These are phyloP conservation scores for Cardamine chenopodiifolia DNA, from an alignment of 345 rosid genomes.

Conservation along the genomic window DNA sequence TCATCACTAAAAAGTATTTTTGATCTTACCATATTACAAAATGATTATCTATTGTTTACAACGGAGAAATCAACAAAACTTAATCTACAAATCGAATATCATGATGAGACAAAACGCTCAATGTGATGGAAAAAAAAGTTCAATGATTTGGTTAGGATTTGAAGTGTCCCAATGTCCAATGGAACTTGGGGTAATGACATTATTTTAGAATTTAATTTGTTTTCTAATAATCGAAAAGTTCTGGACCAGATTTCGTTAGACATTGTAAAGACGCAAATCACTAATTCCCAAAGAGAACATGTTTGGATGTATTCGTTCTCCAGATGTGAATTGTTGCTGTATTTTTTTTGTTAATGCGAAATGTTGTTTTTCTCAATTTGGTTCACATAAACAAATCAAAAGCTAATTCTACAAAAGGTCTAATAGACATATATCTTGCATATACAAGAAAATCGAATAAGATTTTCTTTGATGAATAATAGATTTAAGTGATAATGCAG, in stretches of 20 bases:
- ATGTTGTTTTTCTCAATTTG: constrained; percentile 2
- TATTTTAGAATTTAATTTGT: background rate
- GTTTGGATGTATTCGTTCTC: constrained; percentile 25
- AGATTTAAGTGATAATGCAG: background rate
- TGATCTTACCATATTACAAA: background rate
- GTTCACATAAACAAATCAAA: constrained; percentile 21
- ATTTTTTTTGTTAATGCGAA: background rate
- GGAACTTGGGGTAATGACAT: background rate
- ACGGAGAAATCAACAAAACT: background rate
- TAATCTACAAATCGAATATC: background rate
- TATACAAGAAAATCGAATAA: constrained; percentile 1
- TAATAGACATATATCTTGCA: background rate
- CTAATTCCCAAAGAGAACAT: background rate
- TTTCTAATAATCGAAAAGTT: background rate
- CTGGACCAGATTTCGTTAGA: background rate
- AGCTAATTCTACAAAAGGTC: constrained; percentile 6
- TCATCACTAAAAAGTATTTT: background rate
- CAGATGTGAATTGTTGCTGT: constrained; percentile 17
- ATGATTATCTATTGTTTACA: background rate
- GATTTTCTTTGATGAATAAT: constrained; percentile 1
- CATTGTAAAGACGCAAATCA: background rate
- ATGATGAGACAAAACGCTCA: background rate
- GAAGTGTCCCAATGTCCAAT: background rate
- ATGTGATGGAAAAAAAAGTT: background rate
- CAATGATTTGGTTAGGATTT: background rate